A percentile compares a stretch with the other conserved stretches of the same genome.
phyloP scores from a whole-genome alignment of 148 eudicot genomes.

The Arbutus unedo region DNA sequence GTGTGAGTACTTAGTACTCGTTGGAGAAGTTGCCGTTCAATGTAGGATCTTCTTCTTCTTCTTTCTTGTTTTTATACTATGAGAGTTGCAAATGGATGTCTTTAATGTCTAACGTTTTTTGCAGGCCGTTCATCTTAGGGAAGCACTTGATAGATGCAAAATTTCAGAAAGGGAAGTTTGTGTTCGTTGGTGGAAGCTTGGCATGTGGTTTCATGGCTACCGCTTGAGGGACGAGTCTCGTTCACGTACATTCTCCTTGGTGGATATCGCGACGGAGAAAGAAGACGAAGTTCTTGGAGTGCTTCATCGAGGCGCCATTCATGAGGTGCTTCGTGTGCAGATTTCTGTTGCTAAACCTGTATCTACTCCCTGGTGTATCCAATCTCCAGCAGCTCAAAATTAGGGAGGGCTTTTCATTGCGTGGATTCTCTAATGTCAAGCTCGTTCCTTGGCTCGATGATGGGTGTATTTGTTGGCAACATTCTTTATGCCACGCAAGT shows the following conservation, averaged over 20 bases:
- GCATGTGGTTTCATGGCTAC: conserved; percentile 76
- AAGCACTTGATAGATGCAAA: conserved; percentile 44
- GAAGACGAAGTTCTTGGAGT: conserved; percentile 61
- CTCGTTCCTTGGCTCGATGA: too few species aligned
- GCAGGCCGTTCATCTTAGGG: conserved; percentile 47
- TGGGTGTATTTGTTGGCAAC: too few species aligned
- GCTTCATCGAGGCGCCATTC: conserved; percentile 73
- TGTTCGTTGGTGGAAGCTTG: conserved; percentile 90
- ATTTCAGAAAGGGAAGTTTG: conserved; percentile 63
- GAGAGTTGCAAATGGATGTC: not conserved
- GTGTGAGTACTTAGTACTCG: not conserved
- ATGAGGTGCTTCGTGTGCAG: conserved; percentile 75
- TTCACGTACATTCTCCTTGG: conserved; percentile 49
- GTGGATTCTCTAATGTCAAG: too few species aligned
- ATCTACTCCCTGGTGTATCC: conserved; percentile 49
- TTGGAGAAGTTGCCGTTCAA: not conserved
- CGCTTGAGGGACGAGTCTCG: conserved; percentile 70
- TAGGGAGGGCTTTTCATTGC: not conserved
- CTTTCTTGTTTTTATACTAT: not conserved
- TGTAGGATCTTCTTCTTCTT: not conserved
- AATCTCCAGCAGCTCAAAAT: conserved; percentile 17
- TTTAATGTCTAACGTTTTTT: not conserved
- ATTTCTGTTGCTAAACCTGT: conserved; percentile 52
- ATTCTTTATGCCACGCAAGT: too few species aligned
- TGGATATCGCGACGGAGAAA: conserved; percentile 48